Percentiles rank a stretch among this genome's conserved stretches.
phyloP scores from a whole-genome alignment of 768 basidiomycete genomes.

The Tricholoma matsutake region DNA sequence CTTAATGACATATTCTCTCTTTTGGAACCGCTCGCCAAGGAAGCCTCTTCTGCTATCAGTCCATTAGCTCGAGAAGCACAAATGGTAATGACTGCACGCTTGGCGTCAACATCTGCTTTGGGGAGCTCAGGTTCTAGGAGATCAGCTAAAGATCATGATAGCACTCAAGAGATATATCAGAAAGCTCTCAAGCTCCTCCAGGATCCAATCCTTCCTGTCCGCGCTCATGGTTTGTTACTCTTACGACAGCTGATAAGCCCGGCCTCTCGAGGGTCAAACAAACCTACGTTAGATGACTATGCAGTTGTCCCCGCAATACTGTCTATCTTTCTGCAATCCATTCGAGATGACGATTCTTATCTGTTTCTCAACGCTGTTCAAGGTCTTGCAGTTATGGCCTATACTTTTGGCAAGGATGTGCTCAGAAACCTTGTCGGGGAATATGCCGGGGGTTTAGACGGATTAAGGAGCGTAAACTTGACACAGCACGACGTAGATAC shows the following conservation, averaged over 20 bases:
- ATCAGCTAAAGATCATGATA: conserved; percentile 40
- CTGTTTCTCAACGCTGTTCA: conserved; percentile 91
- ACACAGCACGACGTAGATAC: conserved; percentile 68
- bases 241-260: conserved; percentile 72
- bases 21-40: conserved; percentile 53
- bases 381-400: conserved; percentile 83
- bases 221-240: conserved; percentile 86
- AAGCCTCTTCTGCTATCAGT: conserved; percentile 46
- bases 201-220: conserved; percentile 90
- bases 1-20: conserved; percentile 69
- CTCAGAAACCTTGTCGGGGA: conserved; percentile 60
- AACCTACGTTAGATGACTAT: conserved; percentile 36
- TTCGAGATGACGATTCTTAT: conserved; percentile 95
- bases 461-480: conserved; percentile 42
- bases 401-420: conserved; percentile 72
- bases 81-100: conserved; percentile 79
- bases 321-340: conserved; percentile 78
- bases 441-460: conserved; percentile 56
- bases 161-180: conserved; percentile 70
- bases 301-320: conserved; percentile 81
- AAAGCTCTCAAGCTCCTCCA: conserved; percentile 84
- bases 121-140: conserved; percentile 20
- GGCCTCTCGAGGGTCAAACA: conserved; percentile 15
- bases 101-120: conserved; percentile 54
- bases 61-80: conserved; percentile 72